Conservation (phyloP, 768 basidiomycete species). For the Leccinum ochraceum region DNA sequence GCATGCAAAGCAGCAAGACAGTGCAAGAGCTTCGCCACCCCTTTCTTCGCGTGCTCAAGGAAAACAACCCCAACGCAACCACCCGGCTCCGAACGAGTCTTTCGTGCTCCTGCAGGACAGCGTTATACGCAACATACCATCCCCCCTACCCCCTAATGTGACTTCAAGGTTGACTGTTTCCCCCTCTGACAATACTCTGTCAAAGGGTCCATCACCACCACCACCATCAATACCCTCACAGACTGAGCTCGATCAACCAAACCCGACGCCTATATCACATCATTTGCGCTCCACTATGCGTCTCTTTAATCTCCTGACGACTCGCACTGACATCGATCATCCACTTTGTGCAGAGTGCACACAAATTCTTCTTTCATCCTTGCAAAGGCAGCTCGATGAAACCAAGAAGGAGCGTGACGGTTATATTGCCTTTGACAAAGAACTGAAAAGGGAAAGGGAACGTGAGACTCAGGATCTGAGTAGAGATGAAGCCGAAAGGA, state of each 20-base stretch:
- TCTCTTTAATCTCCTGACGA: conserved; percentile 75
- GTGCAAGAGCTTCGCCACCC: conserved; percentile 35
- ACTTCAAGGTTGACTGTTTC: conserved; percentile 45
- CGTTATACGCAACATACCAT: conserved; percentile 68
- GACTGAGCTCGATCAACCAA: conserved; percentile 53
- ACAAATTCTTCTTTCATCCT: conserved; percentile 69
- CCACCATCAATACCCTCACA: conserved; percentile 34
- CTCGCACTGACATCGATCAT: conserved; percentile 82
- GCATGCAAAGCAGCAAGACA: conserved; percentile 46
- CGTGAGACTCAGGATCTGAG: conserved; percentile 60
- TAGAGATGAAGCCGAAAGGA: conserved; percentile 67
- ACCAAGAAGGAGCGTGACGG: conserved; percentile 90
- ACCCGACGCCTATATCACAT: conserved; percentile 75
- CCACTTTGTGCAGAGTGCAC: conserved; percentile 96
- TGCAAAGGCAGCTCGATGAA: conserved; percentile 85
- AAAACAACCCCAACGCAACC: conserved; percentile 57
- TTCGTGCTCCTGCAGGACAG: conserved; percentile 91
- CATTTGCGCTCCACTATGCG: conserved; percentile 74
- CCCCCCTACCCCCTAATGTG: conserved; percentile 44
- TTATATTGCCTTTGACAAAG: conserved; percentile 90
- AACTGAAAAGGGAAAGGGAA: conserved; percentile 80
- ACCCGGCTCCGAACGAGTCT: conserved; percentile 75
- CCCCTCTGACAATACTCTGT: conserved; percentile 34
- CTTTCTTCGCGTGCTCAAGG: conserved; percentile 58
- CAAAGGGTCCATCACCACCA: conserved; percentile 27